phyloP scores from a whole-genome alignment of 2,329 filamentous ascomycete species.

The Xylariaceae sp. region DNA sequence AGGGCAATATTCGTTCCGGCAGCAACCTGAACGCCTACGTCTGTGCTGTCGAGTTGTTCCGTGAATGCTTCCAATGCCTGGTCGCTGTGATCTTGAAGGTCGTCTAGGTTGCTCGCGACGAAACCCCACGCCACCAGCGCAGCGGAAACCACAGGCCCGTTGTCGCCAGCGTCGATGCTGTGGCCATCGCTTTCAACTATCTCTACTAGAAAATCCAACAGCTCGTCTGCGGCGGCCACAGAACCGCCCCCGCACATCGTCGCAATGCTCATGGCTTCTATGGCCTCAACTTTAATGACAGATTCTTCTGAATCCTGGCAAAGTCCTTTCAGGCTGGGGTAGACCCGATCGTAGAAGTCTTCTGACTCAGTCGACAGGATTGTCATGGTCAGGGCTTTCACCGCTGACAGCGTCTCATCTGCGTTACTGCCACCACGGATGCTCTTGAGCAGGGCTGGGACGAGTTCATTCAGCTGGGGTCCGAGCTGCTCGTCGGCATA shows the following conservation, averaged over 20 bases:
- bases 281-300: constrained; percentile 62
- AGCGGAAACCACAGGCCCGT: constrained; percentile 64
- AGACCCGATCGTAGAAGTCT: constrained; percentile 60
- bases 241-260: constrained; percentile 72
- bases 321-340: constrained; percentile 54
- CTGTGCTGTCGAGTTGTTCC: constrained; percentile 75
- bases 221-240: constrained; percentile 62
- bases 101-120: constrained; percentile 71
- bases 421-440: constrained; percentile 65
- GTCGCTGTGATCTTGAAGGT: constrained; percentile 67
- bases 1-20: constrained; percentile 78
- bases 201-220: constrained; percentile 71
- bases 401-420: constrained; percentile 64
- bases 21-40: constrained; percentile 68
- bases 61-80: constrained; percentile 74
- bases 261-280: constrained; percentile 69
- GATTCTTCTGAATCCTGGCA: constrained; percentile 65
- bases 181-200: constrained; percentile 77
- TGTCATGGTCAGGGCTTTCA: constrained; percentile 69
- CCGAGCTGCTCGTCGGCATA: constrained; percentile 62
- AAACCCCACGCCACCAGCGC: constrained; percentile 77
- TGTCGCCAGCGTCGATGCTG: constrained; percentile 66
- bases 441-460: constrained; percentile 63
- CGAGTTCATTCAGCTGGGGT: constrained; percentile 54
- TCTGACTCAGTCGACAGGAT: constrained; percentile 63